phyloP scores from a whole-genome alignment of 1,139 yeast genomes.

The Kurtzmaniella natalensis region DNA sequence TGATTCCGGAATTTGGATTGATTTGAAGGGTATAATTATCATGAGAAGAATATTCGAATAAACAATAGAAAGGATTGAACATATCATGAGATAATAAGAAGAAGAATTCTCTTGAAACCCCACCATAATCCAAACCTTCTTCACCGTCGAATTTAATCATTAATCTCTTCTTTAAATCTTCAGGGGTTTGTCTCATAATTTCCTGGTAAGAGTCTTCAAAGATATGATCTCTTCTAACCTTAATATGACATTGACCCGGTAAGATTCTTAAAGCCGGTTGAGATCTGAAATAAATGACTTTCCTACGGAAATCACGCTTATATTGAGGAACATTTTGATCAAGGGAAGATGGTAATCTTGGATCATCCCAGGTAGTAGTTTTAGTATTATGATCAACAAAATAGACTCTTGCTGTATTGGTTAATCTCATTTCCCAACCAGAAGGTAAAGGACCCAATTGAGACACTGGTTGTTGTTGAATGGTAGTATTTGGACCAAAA shows the following conservation, averaged over 20 bases:
- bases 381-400: conserved; percentile 98
- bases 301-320: conserved; percentile 97
- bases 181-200: conserved; percentile 97
- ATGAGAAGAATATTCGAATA: conserved; percentile 95
- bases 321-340: conserved; percentile 99
- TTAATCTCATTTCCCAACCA: conserved; percentile 99
- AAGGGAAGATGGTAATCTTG: conserved; percentile 91
- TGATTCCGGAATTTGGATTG: conserved; percentile 96
- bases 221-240: conserved; percentile 93
- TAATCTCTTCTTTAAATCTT: conserved; percentile 91
- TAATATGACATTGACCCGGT: conserved; percentile 98
- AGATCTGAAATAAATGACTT: conserved; percentile 93
- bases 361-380: conserved; percentile 99
- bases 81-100: conserved; percentile 93
- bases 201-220: conserved; percentile 98
- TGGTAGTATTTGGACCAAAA: conserved; percentile 83
- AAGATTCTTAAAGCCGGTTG: conserved; percentile 96
- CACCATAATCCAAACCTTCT: conserved; percentile 99
- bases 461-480: conserved; percentile 97
- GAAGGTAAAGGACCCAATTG: conserved; percentile 97
- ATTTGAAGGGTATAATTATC: conserved; percentile 97
- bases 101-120: conserved; percentile 97
- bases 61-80: conserved; percentile 97
- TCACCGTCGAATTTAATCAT: conserved; percentile 99
- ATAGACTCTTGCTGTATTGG: conserved; percentile 96